phyloP scores from a whole-genome alignment of 805 yeast genomes.

The Saturnispora ahearnii region DNA sequence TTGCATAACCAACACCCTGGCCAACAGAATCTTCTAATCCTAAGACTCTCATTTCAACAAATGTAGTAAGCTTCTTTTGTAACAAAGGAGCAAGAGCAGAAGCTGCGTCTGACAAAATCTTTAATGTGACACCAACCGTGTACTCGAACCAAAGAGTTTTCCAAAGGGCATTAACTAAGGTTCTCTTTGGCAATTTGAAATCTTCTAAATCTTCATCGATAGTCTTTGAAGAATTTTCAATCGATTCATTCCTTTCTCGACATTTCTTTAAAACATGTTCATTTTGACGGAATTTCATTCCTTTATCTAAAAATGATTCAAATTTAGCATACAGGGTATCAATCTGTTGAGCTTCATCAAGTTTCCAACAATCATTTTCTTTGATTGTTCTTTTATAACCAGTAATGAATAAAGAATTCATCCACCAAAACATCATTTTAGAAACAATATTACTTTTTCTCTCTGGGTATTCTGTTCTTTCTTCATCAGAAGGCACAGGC shows the following conservation, averaged over 20 bases:
- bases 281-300: slow-evolving; percentile 16
- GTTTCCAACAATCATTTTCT: slow-evolving; percentile 48
- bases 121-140: slow-evolving; percentile 30
- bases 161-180: slow-evolving; percentile 33
- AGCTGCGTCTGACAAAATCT: slow-evolving; percentile 37
- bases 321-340: slow-evolving; percentile 35
- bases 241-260: slow-evolving; percentile 19
- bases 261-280: slow-evolving; percentile 22
- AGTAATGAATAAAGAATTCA: slow-evolving; percentile 48
- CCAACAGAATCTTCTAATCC: slow-evolving; percentile 37
- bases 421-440: slow-evolving; percentile 56
- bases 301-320: slow-evolving; percentile 25
- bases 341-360: slow-evolving; percentile 35
- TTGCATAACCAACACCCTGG: slow-evolving; percentile 66
- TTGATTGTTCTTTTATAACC: slow-evolving; percentile 69
- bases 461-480: slow-evolving; percentile 43
- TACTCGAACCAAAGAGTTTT: slow-evolving; percentile 43
- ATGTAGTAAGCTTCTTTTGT: slow-evolving; percentile 53
- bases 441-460: slow-evolving; percentile 33
- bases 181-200: slow-evolving; percentile 17
- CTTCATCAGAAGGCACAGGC: slow-evolving; percentile 41
- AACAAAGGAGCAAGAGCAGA: slow-evolving; percentile 56
- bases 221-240: slow-evolving; percentile 14
- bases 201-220: slow-evolving; percentile 18
- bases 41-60: slow-evolving; percentile 43